These are phyloP conservation scores for Leptodontidium sp. DNA, from an alignment of 2,329 filamentous ascomycete genomes.

Conservation along the genomic window DNA sequence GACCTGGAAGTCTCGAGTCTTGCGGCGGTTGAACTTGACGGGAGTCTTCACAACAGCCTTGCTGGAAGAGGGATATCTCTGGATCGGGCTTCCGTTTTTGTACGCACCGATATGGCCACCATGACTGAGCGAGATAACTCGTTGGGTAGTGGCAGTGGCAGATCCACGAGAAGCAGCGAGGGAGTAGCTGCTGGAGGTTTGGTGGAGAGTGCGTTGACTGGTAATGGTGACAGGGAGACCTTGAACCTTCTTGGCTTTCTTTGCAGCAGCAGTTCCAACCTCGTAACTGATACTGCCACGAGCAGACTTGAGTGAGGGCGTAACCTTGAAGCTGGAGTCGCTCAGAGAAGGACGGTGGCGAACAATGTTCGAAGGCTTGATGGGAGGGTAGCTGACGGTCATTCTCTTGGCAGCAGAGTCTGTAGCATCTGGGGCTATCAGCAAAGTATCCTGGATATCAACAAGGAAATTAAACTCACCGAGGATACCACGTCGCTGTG, in stretches of 20 bases:
- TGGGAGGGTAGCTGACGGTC: conserved; percentile 15
- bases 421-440: conserved; percentile 15
- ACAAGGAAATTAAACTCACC: conserved; percentile 3
- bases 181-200: conserved; percentile 7
- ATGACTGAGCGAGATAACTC: conserved; percentile 3
- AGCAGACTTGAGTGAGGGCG: conserved; percentile 2
- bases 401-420: conserved; percentile 15
- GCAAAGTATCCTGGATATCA: background rate
- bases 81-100: conserved; percentile 6
- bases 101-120: conserved; percentile 19
- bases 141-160: background rate
- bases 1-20: conserved; percentile 8
- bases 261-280: conserved; percentile 6
- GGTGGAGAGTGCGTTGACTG: background rate
- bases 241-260: background rate
- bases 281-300: conserved; percentile 8
- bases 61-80: conserved; percentile 2
- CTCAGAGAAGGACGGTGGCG: conserved; percentile 2
- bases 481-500: conserved; percentile 18
- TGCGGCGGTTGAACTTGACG: conserved; percentile 7
- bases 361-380: background rate
- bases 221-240: conserved; percentile 4
- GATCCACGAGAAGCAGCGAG: background rate
- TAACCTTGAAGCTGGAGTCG: conserved; percentile 12
- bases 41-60: background rate